Evolutionary conservation across 148 eudicot species (phyloP).

Genomic region (Gaultheria prostrata): DNA sequence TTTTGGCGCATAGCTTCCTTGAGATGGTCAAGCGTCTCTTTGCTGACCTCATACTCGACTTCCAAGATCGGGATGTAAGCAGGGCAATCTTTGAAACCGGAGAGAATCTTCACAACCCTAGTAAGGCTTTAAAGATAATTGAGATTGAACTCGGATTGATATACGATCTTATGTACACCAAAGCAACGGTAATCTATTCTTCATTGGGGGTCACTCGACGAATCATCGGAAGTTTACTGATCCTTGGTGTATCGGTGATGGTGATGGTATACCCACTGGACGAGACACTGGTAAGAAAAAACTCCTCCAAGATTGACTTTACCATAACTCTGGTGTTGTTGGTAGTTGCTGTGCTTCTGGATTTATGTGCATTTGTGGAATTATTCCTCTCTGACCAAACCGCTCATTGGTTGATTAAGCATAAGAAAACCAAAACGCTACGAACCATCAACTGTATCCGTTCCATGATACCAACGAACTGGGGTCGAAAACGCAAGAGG

Average conservation of each 20-base stretch:
- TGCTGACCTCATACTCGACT: neutral
- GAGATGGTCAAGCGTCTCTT: neutral
- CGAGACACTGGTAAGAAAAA: neutral
- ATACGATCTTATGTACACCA: too few relatives aligned
- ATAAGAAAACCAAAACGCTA: accelerated
- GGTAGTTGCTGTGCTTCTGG: neutral
- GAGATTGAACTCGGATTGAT: too few relatives aligned
- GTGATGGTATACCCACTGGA: neutral
- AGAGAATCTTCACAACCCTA: too few relatives aligned
- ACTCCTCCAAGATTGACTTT: neutral
- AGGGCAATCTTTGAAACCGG: neutral
- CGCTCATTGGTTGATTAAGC: neutral
- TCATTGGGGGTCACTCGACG: accelerated
- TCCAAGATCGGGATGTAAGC: neutral
- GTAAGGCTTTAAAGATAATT: too few relatives aligned
- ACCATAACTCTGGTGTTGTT: neutral
- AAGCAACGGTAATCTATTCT: neutral
- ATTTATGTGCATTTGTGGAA: neutral
- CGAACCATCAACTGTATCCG: neutral
- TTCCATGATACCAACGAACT: neutral
- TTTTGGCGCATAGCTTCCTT: neutral
- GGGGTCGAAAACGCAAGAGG: neutral
- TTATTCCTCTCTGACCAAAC: neutral
- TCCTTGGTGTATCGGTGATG: neutral
- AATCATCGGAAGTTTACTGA: neutral